Evolutionary conservation across 176 grass and related monocot species (phyloP), one percentile per base, ranked within the genome.

Genomic region (Oryza longistaminata): DNA sequence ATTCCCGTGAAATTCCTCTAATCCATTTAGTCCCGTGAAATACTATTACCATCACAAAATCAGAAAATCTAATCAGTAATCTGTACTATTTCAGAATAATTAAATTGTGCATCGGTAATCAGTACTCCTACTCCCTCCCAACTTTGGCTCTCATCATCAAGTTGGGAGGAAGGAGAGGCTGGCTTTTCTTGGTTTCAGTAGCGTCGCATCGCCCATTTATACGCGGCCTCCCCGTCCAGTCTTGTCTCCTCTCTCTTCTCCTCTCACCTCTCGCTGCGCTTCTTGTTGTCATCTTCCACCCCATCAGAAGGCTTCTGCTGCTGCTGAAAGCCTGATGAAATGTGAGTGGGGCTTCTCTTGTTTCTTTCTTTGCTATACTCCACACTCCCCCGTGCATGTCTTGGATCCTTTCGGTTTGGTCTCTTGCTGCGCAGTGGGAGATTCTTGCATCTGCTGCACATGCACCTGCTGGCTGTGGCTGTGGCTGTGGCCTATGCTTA

Each of bases 261-360:
- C 39, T 40, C 39, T 40, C 39, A 40, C 37, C 37, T 33, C 24
- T 21, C 4, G 0, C n/a, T n/a, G n/a, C 29, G 3, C 25, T 10
- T 72, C 25, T 34, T 25, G 11, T 76, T 68, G 43, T 50, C 58
- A 35, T 69, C 71, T 62, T 81, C 45, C 22, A 13, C 62, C 82
- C 64, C 71, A 10, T 85, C 49, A 62, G 64, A 16, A 46, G 43
- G 16, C 50, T 22, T 26, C 26, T 26, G 26, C 71, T 46, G 75
- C 82, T 50, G 82, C 77, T 49, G 79, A 58, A 58, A 58, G 17
- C 52, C 52, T 58, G 52, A 2, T 50, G 52, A 86, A 86, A 82
- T 73, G 88, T 72, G 88, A 90, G 88, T 90, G 88, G 68, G 68
- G 42, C 55, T 22, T 27, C 27, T n/a, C n/a, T 84, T 87, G 26